Evolutionary conservation across 202 grass and related monocot genomes (phyloP).

Genomic region (Setaria viridis): DNA sequence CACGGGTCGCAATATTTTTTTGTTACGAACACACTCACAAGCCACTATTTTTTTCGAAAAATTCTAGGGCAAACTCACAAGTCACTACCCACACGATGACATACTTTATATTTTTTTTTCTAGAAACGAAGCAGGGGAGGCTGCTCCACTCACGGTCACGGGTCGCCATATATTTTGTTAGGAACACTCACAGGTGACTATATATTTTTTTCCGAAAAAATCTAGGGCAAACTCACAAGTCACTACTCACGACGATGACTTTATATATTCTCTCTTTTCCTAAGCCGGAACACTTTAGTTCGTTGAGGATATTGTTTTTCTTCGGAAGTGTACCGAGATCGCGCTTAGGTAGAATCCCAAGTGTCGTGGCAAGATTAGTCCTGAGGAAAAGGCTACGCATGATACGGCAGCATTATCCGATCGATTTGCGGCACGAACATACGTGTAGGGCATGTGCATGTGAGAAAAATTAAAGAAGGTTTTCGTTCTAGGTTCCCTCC

Average conservation of each 20-base stretch:
- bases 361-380: conserved; percentile 25
- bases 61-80: no score
- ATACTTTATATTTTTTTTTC: no score
- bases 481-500: background rate
- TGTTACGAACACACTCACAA: background rate
- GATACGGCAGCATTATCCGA: background rate
- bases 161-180: no score
- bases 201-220: no score
- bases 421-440: background rate
- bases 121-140: no score
- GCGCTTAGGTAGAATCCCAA: conserved; percentile 11
- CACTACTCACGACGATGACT: background rate
- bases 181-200: conserved; percentile 20
- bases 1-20: background rate
- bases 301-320: conserved; percentile 2
- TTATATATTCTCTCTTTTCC: background rate
- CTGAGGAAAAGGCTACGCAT: background rate
- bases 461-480: background rate
- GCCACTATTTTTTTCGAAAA: background rate
- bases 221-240: no score
- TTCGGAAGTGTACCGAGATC: background rate
- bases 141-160: no score
- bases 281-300: conserved; percentile 10
- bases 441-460: background rate
- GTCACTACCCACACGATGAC: no score